These are phyloP conservation scores for Diaporthe vaccinii DNA, from an alignment of 2,329 filamentous ascomycete species.

Conservation along the genomic window DNA sequence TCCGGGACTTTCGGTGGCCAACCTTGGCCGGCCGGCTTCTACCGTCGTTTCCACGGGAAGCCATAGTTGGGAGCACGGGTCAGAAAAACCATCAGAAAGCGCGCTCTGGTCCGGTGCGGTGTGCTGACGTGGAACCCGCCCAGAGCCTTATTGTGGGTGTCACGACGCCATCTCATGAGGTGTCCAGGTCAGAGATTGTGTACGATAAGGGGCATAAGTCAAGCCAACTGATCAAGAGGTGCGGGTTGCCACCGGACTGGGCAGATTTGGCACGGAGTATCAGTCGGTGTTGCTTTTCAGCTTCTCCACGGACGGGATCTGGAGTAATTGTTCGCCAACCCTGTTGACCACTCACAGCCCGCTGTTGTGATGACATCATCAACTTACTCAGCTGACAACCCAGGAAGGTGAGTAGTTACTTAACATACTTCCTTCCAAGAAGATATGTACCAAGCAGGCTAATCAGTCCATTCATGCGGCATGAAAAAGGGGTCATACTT, in stretches of 20 bases:
- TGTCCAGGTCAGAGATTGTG: too few species aligned
- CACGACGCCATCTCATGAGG: not conserved
- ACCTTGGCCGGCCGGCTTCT: constrained; percentile 44
- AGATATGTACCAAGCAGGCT: not conserved
- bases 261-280: constrained; percentile 4
- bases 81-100: not conserved
- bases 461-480: too few species aligned
- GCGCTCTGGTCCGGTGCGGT: not conserved
- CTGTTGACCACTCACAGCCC: not conserved
- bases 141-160: not conserved
- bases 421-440: not conserved
- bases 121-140: not conserved
- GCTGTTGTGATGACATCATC: not conserved
- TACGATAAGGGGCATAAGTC: too few species aligned
- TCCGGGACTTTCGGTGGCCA: constrained; percentile 50
- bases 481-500: not conserved
- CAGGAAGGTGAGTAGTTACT: not conserved
- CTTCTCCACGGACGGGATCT: not conserved
- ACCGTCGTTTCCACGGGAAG: not conserved
- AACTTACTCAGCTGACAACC: not conserved
- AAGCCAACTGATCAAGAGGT: not conserved
- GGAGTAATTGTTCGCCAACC: not conserved
- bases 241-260: not conserved
- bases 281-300: constrained; percentile 1
- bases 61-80: not conserved